Evolutionary conservation across 305 asterid genomes (phyloP).

Genomic region (Fraxinus sp.): DNA sequence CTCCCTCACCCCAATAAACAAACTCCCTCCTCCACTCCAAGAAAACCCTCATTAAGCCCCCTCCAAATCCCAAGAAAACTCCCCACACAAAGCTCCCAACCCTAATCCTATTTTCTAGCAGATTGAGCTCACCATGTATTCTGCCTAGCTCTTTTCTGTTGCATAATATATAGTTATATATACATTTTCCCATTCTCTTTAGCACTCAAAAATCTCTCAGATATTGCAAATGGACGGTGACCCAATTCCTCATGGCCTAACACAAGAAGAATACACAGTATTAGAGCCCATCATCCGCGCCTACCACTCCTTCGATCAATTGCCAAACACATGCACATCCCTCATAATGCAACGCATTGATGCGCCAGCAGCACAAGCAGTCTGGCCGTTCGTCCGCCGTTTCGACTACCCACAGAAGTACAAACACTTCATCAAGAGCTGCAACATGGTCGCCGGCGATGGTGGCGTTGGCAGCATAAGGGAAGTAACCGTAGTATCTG

Average conservation of each 20-base stretch:
- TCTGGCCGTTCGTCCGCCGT: too few species aligned
- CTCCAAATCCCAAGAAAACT: neutral
- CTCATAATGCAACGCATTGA: too few species aligned
- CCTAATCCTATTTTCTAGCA: neutral
- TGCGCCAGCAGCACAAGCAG: too few species aligned
- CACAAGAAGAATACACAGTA: conserved; percentile 32
- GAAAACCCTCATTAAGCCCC: neutral
- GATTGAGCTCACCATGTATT: neutral
- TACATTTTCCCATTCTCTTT: neutral
- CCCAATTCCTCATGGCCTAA: conserved; percentile 44
- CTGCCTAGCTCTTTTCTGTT: neutral
- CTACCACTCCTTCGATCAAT: conserved; percentile 37
- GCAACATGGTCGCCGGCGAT: too few species aligned
- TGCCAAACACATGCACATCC: neutral
- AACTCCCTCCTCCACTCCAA: too few species aligned
- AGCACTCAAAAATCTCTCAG: neutral
- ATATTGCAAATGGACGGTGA: conserved; percentile 19
- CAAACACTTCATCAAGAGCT: too few species aligned
- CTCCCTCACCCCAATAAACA: too few species aligned
- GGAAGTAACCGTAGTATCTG: too few species aligned
- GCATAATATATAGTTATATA: too few species aligned
- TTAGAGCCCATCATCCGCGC: conserved; percentile 30
- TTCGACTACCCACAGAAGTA: too few species aligned
- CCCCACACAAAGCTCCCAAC: neutral
- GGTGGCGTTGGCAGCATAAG: too few species aligned